Evolutionary conservation across 257 asterid genomes (phyloP), one percentile per base, ranked within the genome.

Genomic region (Linaria vulgaris): DNA sequence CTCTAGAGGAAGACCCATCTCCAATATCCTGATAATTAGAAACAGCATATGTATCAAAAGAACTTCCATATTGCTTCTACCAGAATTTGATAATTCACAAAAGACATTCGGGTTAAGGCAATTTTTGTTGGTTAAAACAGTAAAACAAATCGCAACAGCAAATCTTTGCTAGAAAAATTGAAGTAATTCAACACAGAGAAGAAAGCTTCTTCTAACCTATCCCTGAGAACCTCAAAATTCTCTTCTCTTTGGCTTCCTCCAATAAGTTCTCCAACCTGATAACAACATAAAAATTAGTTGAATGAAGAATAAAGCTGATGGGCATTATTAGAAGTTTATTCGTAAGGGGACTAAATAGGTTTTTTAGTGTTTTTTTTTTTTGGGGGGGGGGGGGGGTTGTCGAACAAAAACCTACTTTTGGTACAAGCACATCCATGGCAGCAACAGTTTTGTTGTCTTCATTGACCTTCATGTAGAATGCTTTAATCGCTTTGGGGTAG

Each of bases 191-290:
- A 51, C 15, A 54, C 37, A 44, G 17, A 23, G 8, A 23, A 24
- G 7, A 15, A 38, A 50, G 68, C 31, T 67, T 61, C 46, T 27
- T 3, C 67, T 37, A 80, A 92, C 99, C 97, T 87, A 61, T 82
- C 62, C 76, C 48, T 78, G 30, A 94, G 85, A 72, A 85, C 85
- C 72, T 94, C 95, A 24, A 82, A 90, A 56, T 88, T 68, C 87
- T 94, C 99, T 64, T 94, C 97, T 78, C 99, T 84, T 78, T 94
- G 99, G 84, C 99, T 87, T 73, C 99, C 99, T 31, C 99, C 99
- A 67, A 90, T 74, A 71, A 94, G 91, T 79, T 94, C 99, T 61
- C 99, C 97, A 46, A 94, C 97, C 99, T 94, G 81, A 70, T 39
- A 27, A 38, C 34, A 3, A 2, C 34, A 27, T 27, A 27, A 27